A percentile compares a stretch with the other conserved stretches of the same genome.
These are phyloP conservation scores for Ceriops decandra DNA, from an alignment of 345 rosid species.

Conservation along the genomic window DNA sequence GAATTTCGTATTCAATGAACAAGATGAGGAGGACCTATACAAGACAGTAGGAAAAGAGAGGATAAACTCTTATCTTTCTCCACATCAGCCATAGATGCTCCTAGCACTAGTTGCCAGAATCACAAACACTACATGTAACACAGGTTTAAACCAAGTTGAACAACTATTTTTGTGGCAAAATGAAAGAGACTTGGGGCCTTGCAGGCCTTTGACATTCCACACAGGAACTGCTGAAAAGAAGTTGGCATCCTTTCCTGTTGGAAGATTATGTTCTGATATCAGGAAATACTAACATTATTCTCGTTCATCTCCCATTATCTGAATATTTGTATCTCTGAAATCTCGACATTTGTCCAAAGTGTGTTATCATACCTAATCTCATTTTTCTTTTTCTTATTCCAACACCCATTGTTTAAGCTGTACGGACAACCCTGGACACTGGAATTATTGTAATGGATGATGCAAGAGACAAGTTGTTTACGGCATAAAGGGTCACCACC, in stretches of 20 bases:
- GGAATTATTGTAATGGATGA: slow-evolving; percentile 15
- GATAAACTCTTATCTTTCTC: slow-evolving; percentile 46
- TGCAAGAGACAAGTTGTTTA: slow-evolving; percentile 31
- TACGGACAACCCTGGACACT: slow-evolving; percentile 28
- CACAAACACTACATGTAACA: background rate
- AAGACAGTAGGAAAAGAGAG: slow-evolving; percentile 20
- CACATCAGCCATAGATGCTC: slow-evolving; percentile 33
- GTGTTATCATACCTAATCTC: background rate
- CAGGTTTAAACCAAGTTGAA: background rate
- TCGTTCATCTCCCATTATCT: slow-evolving; percentile 1
- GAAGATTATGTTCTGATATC: slow-evolving; percentile 10
- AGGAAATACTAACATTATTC: slow-evolving; percentile 8
- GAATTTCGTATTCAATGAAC: slow-evolving; percentile 11
- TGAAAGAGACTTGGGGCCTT: background rate
- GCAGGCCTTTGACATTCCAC: slow-evolving; percentile 16
- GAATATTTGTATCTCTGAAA: background rate
- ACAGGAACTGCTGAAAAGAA: background rate
- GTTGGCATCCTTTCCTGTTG: background rate
- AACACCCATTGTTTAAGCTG: slow-evolving; percentile 5
- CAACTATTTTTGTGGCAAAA: too few species aligned
- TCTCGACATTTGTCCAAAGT: slow-evolving; percentile 33
- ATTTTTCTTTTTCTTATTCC: slow-evolving; percentile 18
- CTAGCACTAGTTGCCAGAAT: background rate
- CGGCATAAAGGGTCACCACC: slow-evolving; percentile 42
- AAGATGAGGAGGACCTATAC: slow-evolving; percentile 23